These are phyloP conservation scores for Byssothecium circinans DNA, from an alignment of 2,329 filamentous ascomycete species.

Conservation along the genomic window DNA sequence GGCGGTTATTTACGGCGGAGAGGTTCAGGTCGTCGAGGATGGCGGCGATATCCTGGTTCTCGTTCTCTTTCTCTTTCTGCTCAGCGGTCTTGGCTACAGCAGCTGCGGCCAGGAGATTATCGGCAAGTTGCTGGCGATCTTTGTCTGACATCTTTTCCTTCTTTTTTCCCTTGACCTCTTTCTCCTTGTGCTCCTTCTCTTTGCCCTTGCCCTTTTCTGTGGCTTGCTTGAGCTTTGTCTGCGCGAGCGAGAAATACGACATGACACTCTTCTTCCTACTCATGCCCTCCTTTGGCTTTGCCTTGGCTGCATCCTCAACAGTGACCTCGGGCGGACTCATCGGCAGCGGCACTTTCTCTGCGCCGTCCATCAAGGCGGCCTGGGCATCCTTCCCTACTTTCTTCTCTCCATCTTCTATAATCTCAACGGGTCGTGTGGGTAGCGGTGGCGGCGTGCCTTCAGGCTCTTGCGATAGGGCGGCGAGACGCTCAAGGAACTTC, in stretches of 20 bases:
- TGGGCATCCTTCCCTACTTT: slow-evolving; percentile 49
- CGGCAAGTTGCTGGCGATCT: slow-evolving; percentile 39
- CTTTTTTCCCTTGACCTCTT: slow-evolving; percentile 27
- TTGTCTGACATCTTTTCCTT: slow-evolving; percentile 38
- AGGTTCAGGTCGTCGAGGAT: slow-evolving; percentile 85
- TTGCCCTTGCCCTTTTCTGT: slow-evolving; percentile 34
- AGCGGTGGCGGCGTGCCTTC: slow-evolving; percentile 47
- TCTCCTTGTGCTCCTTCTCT: slow-evolving; percentile 27
- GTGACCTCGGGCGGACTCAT: slow-evolving; percentile 47
- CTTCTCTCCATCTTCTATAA: slow-evolving; percentile 38
- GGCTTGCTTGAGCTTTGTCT: slow-evolving; percentile 29
- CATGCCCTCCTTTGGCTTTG: slow-evolving; percentile 33
- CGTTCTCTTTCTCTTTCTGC: slow-evolving; percentile 50
- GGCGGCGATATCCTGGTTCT: slow-evolving; percentile 72
- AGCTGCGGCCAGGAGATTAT: slow-evolving; percentile 38
- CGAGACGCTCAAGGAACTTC: slow-evolving; percentile 57
- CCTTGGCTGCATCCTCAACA: slow-evolving; percentile 30
- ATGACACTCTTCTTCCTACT: slow-evolving; percentile 45
- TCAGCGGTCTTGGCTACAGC: slow-evolving; percentile 36
- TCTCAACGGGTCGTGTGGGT: slow-evolving; percentile 39
- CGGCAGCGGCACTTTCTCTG: slow-evolving; percentile 54
- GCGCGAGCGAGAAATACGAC: slow-evolving; percentile 35
- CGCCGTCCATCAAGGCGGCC: slow-evolving; percentile 48
- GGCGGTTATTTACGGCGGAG: slow-evolving; percentile 79
- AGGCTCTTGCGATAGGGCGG: slow-evolving; percentile 47